Evolutionary conservation across 1,284 basidiomycete species (phyloP), one percentile per base, ranked within the genome.

Genomic region (Wallemia ichthyophaga): DNA sequence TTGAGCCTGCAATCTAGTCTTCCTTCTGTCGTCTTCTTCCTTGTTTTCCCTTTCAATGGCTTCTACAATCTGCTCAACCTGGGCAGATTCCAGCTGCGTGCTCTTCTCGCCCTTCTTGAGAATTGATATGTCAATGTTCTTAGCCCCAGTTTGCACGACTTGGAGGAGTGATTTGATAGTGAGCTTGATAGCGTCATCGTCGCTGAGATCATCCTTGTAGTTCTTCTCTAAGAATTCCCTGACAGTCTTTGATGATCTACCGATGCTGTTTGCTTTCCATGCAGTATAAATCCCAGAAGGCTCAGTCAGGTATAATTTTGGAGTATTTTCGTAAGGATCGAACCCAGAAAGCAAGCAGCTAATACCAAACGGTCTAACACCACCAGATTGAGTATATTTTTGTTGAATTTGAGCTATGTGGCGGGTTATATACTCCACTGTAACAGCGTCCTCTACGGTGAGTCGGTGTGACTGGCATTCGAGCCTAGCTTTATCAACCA

Each of bases 191-290:
- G 84, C 80, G 61, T 91, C 86, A 37, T 89, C 88, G 62, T 85
- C 77, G 15, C 77, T 75, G 72, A 95, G 76, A 64, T 85, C 85
- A 63, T 95, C 89, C 65, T 82, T 86, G 73, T 94, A 86, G 67
- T 96, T 95, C 78, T 98, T 98, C 72, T 98, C 94, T 61, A 99
- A 71, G 71, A 98, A 99, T 69, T 99, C 94, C 60, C 92, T 82
- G 13, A 99, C 94, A 2, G 94, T 98, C 74, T 98, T 98, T 17
- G 86, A 89, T 15, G 89, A 94, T 59, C 94, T 81, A 25, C 94
- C 94, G 66, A 99, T 95, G 3, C 94, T 87, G 68, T 89, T 94
- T 21, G 94, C 94, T 80, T 98, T 99, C 94, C 94, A 99, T 25
- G 88, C 88, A 62, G 85, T 91, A 71, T 91, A 95, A 66, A 96